These are phyloP conservation scores for Rubroboletus pulcherrimus DNA, from an alignment of 768 basidiomycete genomes.

Conservation along the genomic window DNA sequence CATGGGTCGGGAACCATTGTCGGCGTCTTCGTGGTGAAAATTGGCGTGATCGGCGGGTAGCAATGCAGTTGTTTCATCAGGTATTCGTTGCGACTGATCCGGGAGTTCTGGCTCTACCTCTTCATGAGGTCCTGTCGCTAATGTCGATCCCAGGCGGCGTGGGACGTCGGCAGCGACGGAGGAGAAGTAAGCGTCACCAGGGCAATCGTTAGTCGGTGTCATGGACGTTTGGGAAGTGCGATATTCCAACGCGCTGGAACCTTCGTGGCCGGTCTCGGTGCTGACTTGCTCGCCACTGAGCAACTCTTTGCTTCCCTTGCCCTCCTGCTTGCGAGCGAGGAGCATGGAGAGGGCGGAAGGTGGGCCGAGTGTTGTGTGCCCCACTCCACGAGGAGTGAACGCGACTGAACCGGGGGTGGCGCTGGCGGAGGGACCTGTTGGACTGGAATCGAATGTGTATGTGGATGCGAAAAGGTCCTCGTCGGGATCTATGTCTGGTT, in stretches of 20 bases:
- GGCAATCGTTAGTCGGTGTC: slow-evolving; percentile 21
- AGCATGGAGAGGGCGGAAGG: slow-evolving; percentile 38
- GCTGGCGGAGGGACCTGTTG: slow-evolving; percentile 3
- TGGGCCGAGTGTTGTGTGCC: slow-evolving; percentile 17
- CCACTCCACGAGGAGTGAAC: slow-evolving; percentile 23
- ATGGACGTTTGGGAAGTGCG: slow-evolving; percentile 13
- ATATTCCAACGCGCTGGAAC: background rate
- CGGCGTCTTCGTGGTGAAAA: background rate
- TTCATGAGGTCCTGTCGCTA: background rate
- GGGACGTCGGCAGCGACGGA: background rate
- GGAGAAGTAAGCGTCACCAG: slow-evolving; percentile 1
- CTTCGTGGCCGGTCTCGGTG: background rate
- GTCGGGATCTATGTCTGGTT: slow-evolving; percentile 21
- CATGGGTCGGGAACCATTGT: background rate
- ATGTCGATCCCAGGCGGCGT: background rate
- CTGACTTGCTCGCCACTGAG: background rate
- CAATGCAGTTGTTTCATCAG: slow-evolving; percentile 21
- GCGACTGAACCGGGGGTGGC: slow-evolving; percentile 4
- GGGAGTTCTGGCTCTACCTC: background rate
- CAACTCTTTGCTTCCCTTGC: background rate
- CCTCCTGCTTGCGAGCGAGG: slow-evolving; percentile 23
- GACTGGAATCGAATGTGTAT: slow-evolving; percentile 25
- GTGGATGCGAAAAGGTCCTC: slow-evolving; percentile 30
- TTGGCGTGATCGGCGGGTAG: slow-evolving; percentile 13
- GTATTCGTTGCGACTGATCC: background rate